Evolutionary conservation across 306 rosid species (phyloP), one percentile per base, ranked within the genome.

Genomic region (Vigna radiata): DNA sequence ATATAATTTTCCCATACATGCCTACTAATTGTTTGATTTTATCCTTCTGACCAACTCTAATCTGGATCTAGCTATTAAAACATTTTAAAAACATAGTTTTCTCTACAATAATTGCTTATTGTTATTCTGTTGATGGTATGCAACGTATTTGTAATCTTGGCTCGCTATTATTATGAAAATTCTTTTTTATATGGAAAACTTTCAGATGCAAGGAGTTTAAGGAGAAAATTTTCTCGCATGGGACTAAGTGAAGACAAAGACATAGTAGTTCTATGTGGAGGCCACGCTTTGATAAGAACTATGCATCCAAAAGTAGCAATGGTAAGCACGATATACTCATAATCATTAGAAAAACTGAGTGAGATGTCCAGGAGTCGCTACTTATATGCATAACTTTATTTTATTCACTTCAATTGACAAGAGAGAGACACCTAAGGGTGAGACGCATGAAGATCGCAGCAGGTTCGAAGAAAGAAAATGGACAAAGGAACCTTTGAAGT

Each of bases 221-320:
- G 92, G 72, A 75, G 73, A 0, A 23, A 81, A 16, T 92, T 90
- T 67, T 37, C 61, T 52, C 87, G 86, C 17, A 90, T 90, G 97
- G 90, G 92, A 29, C 79, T 92, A 16, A 15, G 23, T 31, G 54
- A 64, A 11, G 92, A 90, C 76, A 76, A 68, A 82, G 92, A 90
- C 82, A 90, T 90, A 33, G 97, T 89, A 74, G 96, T 70, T 5
- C 82, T 92, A 15, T 90, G 92, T 25, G 97, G 97, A 53, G 96
- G 88, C 70, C 97, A 90, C 73, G 90, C 92, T 37, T 61, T 92
- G 88, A 91, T 87, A 15, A 31, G 68, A 86, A 7, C 68, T 2
- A 31, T 61, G 13, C 16, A 16, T 23, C 63, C 63, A 58, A 58
- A 12, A 25, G 36, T 25, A 2, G 8, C 7, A 3, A 23, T 5